Evolutionary conservation across 73 alveolate species (phyloP).

Genomic region (Durusdinium trenchii): DNA sequence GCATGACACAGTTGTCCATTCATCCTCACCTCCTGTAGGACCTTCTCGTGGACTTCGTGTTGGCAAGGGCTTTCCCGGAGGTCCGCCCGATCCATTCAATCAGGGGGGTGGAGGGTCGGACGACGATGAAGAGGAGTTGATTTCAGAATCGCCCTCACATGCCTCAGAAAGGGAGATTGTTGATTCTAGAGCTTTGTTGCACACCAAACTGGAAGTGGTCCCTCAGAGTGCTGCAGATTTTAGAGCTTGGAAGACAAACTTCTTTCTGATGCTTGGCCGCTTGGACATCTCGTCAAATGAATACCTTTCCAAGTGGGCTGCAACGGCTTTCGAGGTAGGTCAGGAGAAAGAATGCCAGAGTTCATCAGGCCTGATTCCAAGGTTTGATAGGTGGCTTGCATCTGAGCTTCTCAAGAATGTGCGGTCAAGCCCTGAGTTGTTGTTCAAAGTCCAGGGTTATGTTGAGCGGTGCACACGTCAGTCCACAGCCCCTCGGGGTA

Average conservation of each 20-base stretch:
- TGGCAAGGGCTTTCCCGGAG: no score
- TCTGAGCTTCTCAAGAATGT: conserved; percentile 4
- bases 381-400: conserved; percentile 10
- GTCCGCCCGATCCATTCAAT: no score
- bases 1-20: no score
- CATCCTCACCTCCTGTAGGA: no score
- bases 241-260: neutral
- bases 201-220: neutral
- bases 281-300: no score
- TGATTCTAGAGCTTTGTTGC: neutral
- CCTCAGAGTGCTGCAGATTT: neutral
- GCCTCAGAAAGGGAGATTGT: neutral
- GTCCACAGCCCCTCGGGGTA: neutral
- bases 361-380: neutral
- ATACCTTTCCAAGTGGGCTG: neutral
- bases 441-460: neutral
- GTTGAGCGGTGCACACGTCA: neutral
- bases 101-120: neutral
- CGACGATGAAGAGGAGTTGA: neutral
- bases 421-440: neutral
- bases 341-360: neutral
- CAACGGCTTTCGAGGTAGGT: neutral
- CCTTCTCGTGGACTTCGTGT: no score
- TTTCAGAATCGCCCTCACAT: neutral
- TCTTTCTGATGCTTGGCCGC: neutral